Conservation (phyloP, 169 alveolate genomes). For the Plasmodium reichenowi region DNA sequence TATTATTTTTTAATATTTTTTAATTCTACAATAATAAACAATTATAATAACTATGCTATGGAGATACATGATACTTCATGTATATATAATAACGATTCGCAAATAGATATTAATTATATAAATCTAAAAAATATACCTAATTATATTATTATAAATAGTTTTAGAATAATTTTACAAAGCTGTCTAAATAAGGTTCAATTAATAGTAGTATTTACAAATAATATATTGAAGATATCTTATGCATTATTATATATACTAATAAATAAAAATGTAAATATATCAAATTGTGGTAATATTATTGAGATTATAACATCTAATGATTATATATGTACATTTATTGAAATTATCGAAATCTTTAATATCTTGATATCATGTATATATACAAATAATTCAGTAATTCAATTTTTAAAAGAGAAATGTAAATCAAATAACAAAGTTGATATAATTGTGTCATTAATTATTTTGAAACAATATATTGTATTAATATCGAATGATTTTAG, state of each 20-base stretch:
- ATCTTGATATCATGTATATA: conserved; percentile 49
- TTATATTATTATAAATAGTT: conserved; percentile 58
- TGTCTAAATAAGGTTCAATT: conserved; percentile 33
- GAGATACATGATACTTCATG: conserved; percentile 23
- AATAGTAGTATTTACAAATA: conserved; percentile 43
- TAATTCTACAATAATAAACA: conserved; percentile 30
- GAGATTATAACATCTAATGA: conserved; percentile 21
- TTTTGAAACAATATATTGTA: conserved; percentile 57
- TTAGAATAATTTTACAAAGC: conserved; percentile 43
- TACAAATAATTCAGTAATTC: conserved; percentile 40
- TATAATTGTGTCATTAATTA: conserved; percentile 26
- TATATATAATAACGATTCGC: conserved; percentile 24
- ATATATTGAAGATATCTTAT: conserved; percentile 32
- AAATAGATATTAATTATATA: conserved; percentile 28
- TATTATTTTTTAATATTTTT: conserved; percentile 52
- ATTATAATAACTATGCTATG: no score
- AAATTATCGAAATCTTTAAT: conserved; percentile 66
- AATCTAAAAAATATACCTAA: conserved; percentile 25
- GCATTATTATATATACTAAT: conserved; percentile 38
- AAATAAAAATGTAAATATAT: conserved; percentile 10
- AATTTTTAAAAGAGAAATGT: conserved; percentile 42
- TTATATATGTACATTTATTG: conserved; percentile 38
- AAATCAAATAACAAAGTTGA: conserved; percentile 32
- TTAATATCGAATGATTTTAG: conserved; percentile 45
- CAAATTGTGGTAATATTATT: conserved; percentile 14